Base-by-base conservation (phyloP, 495 filamentous ascomycete genomes). In the Tetracladium marchalianum region DNA sequence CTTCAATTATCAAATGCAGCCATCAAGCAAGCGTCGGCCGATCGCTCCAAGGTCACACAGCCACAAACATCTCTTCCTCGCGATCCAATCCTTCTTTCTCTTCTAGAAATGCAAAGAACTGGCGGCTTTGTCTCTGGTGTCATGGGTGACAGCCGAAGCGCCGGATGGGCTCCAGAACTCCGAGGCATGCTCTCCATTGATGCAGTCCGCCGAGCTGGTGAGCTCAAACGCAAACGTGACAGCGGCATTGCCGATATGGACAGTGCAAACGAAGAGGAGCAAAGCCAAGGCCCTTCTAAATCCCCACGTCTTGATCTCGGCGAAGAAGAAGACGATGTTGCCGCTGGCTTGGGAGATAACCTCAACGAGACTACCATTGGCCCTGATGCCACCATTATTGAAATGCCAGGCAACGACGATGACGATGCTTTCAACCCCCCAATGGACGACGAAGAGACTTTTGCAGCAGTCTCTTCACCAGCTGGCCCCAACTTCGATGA, bases 161-260 rank as follows among this genome's bases (percentile, higher is more conserved):
- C 73, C 51, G 78, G 75, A 18, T 94, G 86, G 87, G 92, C 92
- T 11, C 92, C 90, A 3, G 92, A 98, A 63, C 75, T 98, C 5
- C 81, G 86, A 50, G 85, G 80, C 8, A 72, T 98, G 43, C 63
- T 96, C 18, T 90, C 87, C 31, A 70, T 96, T 31, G 86, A 90
- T 48, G 75, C 83, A 9, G 77, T 95, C 13, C 77, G 81, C 45
- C 78, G 76, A 39, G 73, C 81, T 11, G 83, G 85, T 39, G 87
- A 92, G 34, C 72, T 92, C 39, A 98, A 97, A 76, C 70, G 93
- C 44, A 98, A 98, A 73, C 81, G 92, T 34, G 92, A 94, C 60
- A 87, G 80, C 53, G 90, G 87, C 9, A 76, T 93, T 43, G 83
- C 84, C 31, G 87, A 90, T 59, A 71, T 93, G 60, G 77, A 73